Evolutionary conservation across 305 asterid species (phyloP), one percentile per base, ranked within the genome.

Genomic region (Rubia occidens): DNA sequence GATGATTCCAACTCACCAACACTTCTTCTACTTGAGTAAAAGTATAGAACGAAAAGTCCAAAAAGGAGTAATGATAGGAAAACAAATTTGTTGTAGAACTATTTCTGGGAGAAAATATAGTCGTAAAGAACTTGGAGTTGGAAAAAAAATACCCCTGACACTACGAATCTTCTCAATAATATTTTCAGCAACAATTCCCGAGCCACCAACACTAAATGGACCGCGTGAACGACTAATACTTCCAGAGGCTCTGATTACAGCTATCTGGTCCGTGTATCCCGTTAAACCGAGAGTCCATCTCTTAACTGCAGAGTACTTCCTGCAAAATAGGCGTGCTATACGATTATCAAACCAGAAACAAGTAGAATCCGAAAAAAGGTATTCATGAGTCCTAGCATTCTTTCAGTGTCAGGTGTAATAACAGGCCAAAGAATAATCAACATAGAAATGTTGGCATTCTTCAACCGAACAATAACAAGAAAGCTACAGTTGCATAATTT

Each of bases 221-320:
- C 96, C 80, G 39, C 84, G 83, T 60, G 84, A 75, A 43, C 96
- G 95, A 78, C 93, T 89, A 79, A 92, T 92, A 85, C 91, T 81
- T 74, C 98, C 98, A 32, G 98, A 92, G 81, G 98, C 96, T 82
- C 98, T 87, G 76, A 92, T 88, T 66, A 92, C 71, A 74, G 96
- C 98, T 78, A 92, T 88, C 79, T 83, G 82, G 76, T 88, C 86
- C 76, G 77, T 75, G 66, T 72, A 78, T 76, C 98, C 96, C 43
- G 91, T 76, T 82, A 89, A 86, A 73, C 96, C 96, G 60, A 89
- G 82, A 72, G 96, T 92, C 96, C 98, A 82, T 81, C 79, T 83
- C 83, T 79, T 85, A 80, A 89, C 89, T 70, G 87, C 81, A 65
- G 88, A 65, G 83, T 92, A 92, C 75, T 85, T 92, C 87, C 96